Percentiles rank a stretch among this genome's conserved stretches.
These are phyloP conservation scores for Eutrema japonicum DNA, from an alignment of 345 rosid genomes.

Conservation along the genomic window DNA sequence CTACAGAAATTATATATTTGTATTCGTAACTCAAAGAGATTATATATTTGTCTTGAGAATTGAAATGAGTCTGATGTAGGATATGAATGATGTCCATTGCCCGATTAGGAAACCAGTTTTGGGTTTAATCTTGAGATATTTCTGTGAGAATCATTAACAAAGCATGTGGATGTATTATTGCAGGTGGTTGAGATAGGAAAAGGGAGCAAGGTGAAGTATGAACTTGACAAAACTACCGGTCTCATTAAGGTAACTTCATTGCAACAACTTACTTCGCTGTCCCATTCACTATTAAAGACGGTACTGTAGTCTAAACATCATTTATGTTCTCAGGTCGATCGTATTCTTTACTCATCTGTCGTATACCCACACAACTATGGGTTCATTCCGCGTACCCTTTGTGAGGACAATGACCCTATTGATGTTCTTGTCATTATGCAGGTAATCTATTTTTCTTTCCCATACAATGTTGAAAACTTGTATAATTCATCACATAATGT, in stretches of 20 bases:
- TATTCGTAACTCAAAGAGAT: background rate
- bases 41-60: background rate
- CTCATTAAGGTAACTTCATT: slow-evolving; percentile 74
- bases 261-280: background rate
- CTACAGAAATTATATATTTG: background rate
- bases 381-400: slow-evolving; percentile 95
- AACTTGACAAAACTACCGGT: slow-evolving; percentile 95
- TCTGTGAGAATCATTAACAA: slow-evolving; percentile 4
- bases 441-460: slow-evolving; percentile 48
- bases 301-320: slow-evolving; percentile 1
- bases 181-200: slow-evolving; percentile 95
- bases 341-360: slow-evolving; percentile 89
- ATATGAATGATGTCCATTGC: slow-evolving; percentile 16
- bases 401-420: slow-evolving; percentile 96
- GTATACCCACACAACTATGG: slow-evolving; percentile 99
- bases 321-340: slow-evolving; percentile 69
- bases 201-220: slow-evolving; percentile 99
- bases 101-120: slow-evolving; percentile 22
- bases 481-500: background rate
- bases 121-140: background rate
- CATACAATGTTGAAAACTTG: background rate
- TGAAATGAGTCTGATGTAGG: background rate
- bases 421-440: slow-evolving; percentile 98
- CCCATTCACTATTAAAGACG: background rate
- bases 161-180: slow-evolving; percentile 1